A percentile compares a stretch with the other conserved stretches of the same genome.
Conservation (phyloP, 768 basidiomycete species). For the Boletus sp. region DNA sequence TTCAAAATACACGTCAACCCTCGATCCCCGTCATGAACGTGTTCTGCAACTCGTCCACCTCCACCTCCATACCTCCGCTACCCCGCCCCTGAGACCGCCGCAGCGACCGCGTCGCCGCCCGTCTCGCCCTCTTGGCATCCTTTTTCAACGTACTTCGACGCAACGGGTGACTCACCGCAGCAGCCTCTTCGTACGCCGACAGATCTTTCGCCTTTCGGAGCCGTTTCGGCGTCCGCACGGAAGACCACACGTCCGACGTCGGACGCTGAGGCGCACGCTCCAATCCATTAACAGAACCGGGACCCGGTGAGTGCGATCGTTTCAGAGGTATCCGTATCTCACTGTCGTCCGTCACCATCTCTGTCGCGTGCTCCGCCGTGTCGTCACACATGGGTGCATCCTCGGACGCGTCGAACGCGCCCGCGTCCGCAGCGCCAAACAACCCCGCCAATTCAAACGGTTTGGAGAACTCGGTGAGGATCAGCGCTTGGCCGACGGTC, state of each 20-base stretch:
- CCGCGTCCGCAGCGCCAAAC: constrained; percentile 77
- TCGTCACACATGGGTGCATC: constrained; percentile 43
- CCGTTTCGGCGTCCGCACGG: constrained; percentile 49
- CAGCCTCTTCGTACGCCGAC: constrained; percentile 50
- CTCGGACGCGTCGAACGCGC: constrained; percentile 53
- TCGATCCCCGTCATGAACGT: constrained; percentile 26
- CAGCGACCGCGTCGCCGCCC: constrained; percentile 40
- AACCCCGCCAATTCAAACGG: constrained; percentile 82
- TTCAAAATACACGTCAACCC: background rate
- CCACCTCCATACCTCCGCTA: constrained; percentile 32
- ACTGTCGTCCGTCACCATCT: constrained; percentile 41
- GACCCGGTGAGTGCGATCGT: constrained; percentile 17
- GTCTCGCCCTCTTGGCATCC: constrained; percentile 61
- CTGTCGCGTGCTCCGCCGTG: constrained; percentile 32
- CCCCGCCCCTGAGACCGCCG: background rate
- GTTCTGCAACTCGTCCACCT: constrained; percentile 16
- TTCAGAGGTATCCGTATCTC: constrained; percentile 33
- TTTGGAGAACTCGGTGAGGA: constrained; percentile 65
- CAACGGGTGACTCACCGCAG: constrained; percentile 46
- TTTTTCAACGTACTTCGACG: constrained; percentile 58
- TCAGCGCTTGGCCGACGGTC: constrained; percentile 77
- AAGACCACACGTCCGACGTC: background rate
- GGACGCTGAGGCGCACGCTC: background rate
- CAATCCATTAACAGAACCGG: background rate
- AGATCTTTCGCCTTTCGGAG: constrained; percentile 56